Base-by-base conservation (phyloP, 768 basidiomycete genomes). In the Boletus sp. region DNA sequence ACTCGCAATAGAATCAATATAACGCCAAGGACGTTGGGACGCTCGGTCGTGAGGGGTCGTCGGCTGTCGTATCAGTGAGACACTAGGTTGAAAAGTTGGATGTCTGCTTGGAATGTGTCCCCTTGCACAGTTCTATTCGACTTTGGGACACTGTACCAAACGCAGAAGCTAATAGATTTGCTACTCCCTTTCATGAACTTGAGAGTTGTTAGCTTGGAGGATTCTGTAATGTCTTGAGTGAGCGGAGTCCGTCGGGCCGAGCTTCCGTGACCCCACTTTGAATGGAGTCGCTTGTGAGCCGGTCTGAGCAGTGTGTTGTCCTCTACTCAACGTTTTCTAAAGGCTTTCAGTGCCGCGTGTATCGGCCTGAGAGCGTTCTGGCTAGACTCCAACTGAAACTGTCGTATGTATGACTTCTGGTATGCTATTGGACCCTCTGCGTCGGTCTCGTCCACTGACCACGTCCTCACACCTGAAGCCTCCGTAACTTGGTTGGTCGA, bases 401-500 rank as follows among this genome's bases (percentile, higher is more conserved):
- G 4, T 15, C 23, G 33, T 19, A 66, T 68, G 58, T 23, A 66
- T 68, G 58, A n/a, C 23, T 29, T 29, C 60, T 50, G 54, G 65
- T 66, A 53, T 44, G 65, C 46, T 1, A 21, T 21, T 25, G 7
- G n/a, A 35, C 19, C 14, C 7, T 40, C 14, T 15, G 13, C n/a
- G 2, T 50, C 4, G 13, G n/a, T 27, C 33, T 33, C 15, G 15
- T 30, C 7, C 7, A 42, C 40, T 55, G 40, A 65, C 43, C 30
- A 50, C 34, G 33, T 34, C 14, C 45, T 39, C 21, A 23, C 35
- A 5, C 35, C 33, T 13, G 29, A 52, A 59, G 50, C 40, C 14
- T 48, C 56, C 5, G 60, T 69, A 43, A 65, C 47, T 25, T 69
- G 68, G 68, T 69, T 39, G 39, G 67, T 67, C 53, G 19, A 42